Evolutionary conservation across 164 flowering plant genomes (phyloP).

Genomic region (Hamamelis virginiana): DNA sequence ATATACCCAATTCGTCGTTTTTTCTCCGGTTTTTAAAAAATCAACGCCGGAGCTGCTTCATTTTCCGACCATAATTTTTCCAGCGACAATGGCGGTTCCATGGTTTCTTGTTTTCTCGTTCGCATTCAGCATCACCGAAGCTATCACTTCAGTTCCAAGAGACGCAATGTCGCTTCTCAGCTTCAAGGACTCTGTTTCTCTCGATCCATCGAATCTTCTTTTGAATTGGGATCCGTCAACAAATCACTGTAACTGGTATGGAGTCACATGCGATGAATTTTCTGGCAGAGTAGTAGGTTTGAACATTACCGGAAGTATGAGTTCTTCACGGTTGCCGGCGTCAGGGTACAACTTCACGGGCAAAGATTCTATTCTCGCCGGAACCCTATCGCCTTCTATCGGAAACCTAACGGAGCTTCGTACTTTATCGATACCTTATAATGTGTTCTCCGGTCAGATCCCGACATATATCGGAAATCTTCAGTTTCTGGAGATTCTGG

Average conservation of each 20-base stretch:
- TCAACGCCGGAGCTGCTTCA: no score
- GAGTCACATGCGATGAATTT: conserved; percentile 43
- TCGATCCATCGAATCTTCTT: conserved; percentile 35
- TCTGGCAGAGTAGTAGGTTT: conserved; percentile 41
- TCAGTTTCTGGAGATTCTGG: conserved; percentile 33
- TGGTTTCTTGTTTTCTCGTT: conserved; percentile 14
- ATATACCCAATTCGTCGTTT: no score
- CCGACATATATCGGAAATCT: conserved; percentile 49
- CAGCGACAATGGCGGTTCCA: neutral
- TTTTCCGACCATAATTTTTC: no score
- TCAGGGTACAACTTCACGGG: no score
- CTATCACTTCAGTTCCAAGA: conserved; percentile 7
- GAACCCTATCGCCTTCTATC: conserved; percentile 35
- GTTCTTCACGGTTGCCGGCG: neutral
- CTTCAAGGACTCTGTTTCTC: conserved; percentile 38
- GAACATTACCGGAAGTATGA: conserved; percentile 24
- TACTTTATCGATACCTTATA: conserved; percentile 37
- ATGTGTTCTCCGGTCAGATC: conserved; percentile 51
- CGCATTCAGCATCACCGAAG: conserved; percentile 8
- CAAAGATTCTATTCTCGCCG: conserved; percentile 21
- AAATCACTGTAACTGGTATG: conserved; percentile 52
- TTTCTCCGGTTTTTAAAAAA: no score
- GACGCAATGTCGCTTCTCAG: conserved; percentile 46
- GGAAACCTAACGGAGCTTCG: conserved; percentile 47
- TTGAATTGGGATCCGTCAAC: conserved; percentile 36